These are phyloP conservation scores for Coemansia sp. DNA, from an alignment of 192 early-diverging fungal species.

Conservation along the genomic window DNA sequence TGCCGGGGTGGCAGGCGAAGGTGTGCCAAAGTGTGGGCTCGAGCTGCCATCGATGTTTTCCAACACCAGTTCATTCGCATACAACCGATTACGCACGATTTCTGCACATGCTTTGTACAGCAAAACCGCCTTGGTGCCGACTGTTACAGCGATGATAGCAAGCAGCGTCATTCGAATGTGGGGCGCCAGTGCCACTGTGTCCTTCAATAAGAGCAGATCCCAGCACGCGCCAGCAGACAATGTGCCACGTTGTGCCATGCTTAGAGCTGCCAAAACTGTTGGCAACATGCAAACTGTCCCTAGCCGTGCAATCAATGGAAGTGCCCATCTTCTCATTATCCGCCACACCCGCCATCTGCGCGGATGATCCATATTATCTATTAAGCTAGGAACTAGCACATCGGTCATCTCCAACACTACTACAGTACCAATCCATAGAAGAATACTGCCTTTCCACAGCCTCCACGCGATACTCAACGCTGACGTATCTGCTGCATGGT, in stretches of 20 bases:
- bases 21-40: not conserved
- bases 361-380: not conserved
- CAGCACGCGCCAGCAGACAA: not conserved
- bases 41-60: constrained; percentile 18
- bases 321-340: not conserved
- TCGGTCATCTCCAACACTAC: not conserved
- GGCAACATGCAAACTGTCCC: not conserved
- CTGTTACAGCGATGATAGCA: not conserved
- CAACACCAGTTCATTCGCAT: not conserved
- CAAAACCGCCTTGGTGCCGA: not conserved
- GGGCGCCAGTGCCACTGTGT: not conserved
- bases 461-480: not conserved
- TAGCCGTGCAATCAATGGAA: not conserved
- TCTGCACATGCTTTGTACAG: constrained; percentile 1
- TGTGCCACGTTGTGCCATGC: not conserved
- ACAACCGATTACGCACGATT: constrained; percentile 3
- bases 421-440: not conserved
- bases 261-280: not conserved
- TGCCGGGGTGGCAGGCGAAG: not conserved
- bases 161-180: not conserved
- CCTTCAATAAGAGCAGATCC: constrained; percentile 1
- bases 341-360: not conserved
- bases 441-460: not conserved
- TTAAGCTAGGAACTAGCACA: not conserved
- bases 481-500: not conserved